Percentiles rank a stretch among this genome's conserved stretches.
Evolutionary conservation across 2,329 filamentous ascomycete genomes (phyloP).

Genomic region (Penicillium sp.): DNA sequence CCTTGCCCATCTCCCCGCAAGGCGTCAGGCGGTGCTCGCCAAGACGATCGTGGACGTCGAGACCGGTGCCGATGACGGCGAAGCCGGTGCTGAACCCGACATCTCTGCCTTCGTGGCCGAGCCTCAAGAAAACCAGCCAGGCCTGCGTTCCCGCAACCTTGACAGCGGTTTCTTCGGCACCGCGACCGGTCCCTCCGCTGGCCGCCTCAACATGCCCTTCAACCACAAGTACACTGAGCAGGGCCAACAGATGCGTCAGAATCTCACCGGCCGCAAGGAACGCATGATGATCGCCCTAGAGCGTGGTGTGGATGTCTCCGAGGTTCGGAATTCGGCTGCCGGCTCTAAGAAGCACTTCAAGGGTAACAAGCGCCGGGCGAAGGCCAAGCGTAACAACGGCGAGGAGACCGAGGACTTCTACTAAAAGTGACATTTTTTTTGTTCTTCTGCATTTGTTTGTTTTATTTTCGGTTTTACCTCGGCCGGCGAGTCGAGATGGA

Average conservation of each 20-base stretch:
- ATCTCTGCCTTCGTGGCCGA: constrained; percentile 23
- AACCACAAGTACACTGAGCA: constrained; percentile 88
- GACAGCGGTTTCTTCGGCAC: constrained; percentile 90
- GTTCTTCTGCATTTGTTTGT: constrained; percentile 16
- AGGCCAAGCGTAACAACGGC: constrained; percentile 40
- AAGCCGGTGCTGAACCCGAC: constrained; percentile 36
- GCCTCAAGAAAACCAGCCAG: constrained; percentile 53
- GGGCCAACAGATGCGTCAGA: constrained; percentile 72
- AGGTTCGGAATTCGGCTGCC: constrained; percentile 61
- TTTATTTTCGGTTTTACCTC: constrained; percentile 21
- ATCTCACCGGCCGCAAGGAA: constrained; percentile 82
- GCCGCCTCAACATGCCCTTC: constrained; percentile 79
- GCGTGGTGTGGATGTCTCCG: constrained; percentile 81
- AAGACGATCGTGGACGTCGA: constrained; percentile 54
- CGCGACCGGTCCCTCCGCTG: constrained; percentile 62
- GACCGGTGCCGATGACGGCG: constrained; percentile 40
- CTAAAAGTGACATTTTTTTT: constrained; percentile 32
- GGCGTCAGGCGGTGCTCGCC: constrained; percentile 68
- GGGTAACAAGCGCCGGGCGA: constrained; percentile 46
- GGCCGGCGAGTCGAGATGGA: constrained; percentile 29
- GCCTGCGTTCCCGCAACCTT: constrained; percentile 75
- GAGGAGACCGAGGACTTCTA: constrained; percentile 39
- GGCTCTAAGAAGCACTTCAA: constrained; percentile 80
- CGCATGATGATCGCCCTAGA: constrained; percentile 79
- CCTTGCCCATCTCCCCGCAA: constrained; percentile 77